Evolutionary conservation across 257 asterid species (phyloP).

Genomic region (Ilex aquifolium): DNA sequence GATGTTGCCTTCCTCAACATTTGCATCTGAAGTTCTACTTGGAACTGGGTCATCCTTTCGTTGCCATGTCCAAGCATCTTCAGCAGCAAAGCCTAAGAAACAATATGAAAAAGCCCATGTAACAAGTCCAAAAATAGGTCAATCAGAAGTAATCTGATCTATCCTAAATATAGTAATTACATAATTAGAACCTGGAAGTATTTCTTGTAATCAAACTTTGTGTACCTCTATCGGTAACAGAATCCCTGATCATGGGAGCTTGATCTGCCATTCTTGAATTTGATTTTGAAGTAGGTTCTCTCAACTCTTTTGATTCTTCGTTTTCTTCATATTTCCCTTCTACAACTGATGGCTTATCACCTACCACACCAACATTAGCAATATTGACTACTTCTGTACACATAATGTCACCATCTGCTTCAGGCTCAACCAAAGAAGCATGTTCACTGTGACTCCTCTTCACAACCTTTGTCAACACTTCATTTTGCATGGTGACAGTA

Average conservation of each 20-base stretch:
- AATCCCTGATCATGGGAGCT: slow-evolving; percentile 7
- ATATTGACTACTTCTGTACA: background rate
- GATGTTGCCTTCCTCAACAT: background rate
- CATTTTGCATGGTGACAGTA: slow-evolving; percentile 6
- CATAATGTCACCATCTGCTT: background rate
- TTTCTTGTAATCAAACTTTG: too few species aligned
- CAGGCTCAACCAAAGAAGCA: slow-evolving; percentile 8
- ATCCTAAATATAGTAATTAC: too few species aligned
- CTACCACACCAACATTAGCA: slow-evolving; percentile 10
- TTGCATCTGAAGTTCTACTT: slow-evolving; percentile 2
- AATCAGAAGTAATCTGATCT: too few species aligned
- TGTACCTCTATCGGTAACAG: background rate
- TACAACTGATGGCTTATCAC: slow-evolving; percentile 9
- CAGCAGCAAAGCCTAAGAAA: slow-evolving; percentile 18
- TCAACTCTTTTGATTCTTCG: slow-evolving; percentile 7
- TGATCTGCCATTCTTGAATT: slow-evolving; percentile 2
- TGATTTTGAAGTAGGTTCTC: slow-evolving; percentile 4
- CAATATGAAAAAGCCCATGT: background rate
- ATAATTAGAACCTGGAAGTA: too few species aligned
- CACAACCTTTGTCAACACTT: slow-evolving; percentile 7
- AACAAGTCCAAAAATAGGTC: background rate
- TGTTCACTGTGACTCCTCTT: slow-evolving; percentile 1
- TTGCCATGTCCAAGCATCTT: slow-evolving; percentile 7
- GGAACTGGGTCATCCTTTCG: slow-evolving; percentile 7
- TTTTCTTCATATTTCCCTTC: slow-evolving; percentile 15